phyloP scores from a whole-genome alignment of 2,329 filamentous ascomycete species.

The Tolypocladium paradoxum region DNA sequence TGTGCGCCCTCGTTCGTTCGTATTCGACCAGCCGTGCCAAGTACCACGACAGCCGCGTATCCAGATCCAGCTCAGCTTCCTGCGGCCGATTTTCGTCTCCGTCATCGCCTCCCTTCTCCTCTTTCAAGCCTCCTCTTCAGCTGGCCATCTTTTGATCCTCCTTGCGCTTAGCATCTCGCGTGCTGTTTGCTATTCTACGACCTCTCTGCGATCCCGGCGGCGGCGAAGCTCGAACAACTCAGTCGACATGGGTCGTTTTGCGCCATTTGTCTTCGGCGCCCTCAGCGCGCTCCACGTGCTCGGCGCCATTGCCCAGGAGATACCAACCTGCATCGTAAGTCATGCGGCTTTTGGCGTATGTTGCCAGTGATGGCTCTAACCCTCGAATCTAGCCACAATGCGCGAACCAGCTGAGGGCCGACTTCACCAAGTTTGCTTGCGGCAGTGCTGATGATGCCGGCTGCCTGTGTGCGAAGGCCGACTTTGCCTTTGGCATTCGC shows the following conservation, averaged over 20 bases:
- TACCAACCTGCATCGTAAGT: constrained; percentile 21
- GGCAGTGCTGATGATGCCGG: constrained; percentile 16
- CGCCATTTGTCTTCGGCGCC: constrained; percentile 15
- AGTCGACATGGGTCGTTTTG: constrained; percentile 16
- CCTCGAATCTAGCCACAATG: constrained; percentile 9
- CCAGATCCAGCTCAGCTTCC: background rate
- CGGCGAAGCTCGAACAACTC: background rate
- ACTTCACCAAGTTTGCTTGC: constrained; percentile 14
- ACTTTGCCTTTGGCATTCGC: constrained; percentile 18
- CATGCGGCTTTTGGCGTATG: background rate
- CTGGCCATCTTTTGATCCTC: background rate
- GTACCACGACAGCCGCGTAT: background rate
- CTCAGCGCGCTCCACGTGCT: constrained; percentile 15
- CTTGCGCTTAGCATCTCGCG: background rate
- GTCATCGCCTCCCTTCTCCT: background rate
- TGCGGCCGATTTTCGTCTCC: background rate
- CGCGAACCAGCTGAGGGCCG: constrained; percentile 7
- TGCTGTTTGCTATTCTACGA: background rate
- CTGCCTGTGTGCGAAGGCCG: constrained; percentile 27
- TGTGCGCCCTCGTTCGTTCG: background rate
- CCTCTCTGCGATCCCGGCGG: background rate
- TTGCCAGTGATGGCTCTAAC: constrained; percentile 4
- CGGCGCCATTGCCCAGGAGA: constrained; percentile 13
- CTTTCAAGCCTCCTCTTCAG: background rate
- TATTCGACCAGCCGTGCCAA: background rate